Evolutionary conservation across 495 filamentous ascomycete genomes (phyloP).

Genomic region (Penicillium canariense): DNA sequence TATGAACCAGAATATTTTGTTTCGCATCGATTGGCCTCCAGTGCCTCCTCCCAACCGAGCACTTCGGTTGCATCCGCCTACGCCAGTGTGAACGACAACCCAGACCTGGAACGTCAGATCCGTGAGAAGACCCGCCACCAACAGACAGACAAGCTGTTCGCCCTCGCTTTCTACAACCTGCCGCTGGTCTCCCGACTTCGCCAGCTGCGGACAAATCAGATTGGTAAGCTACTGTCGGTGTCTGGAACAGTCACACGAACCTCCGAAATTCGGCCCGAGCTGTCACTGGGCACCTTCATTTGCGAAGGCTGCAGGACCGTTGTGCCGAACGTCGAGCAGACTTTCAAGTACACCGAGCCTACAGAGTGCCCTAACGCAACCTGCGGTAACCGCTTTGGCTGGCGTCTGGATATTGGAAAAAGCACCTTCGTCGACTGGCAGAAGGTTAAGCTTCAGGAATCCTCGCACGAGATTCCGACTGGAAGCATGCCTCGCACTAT

Average conservation of each 20-base stretch:
- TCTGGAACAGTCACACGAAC: conserved; percentile 96
- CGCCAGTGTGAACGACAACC: conserved; percentile 60
- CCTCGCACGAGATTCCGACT: conserved; percentile 95
- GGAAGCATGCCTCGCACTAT: conserved; percentile 98
- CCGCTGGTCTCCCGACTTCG: conserved; percentile 90
- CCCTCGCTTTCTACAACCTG: conserved; percentile 94
- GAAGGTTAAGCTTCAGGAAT: conserved; percentile 95
- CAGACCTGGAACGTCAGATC: conserved; percentile 33
- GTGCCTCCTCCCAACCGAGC: conserved; percentile 56
- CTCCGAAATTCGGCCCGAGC: conserved; percentile 91
- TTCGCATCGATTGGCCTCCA: conserved; percentile 77
- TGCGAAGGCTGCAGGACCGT: conserved; percentile 83
- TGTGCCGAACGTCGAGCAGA: conserved; percentile 90
- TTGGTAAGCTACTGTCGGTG: conserved; percentile 89
- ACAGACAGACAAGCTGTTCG: conserved; percentile 94
- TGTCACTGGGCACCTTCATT: conserved; percentile 87
- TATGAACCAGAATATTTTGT: conserved; percentile 93
- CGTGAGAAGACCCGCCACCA: conserved; percentile 76
- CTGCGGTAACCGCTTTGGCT: conserved; percentile 86
- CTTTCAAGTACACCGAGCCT: conserved; percentile 95
- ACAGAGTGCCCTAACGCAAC: conserved; percentile 89
- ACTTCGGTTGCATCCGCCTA: conserved; percentile 66
- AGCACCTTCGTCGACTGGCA: conserved; percentile 99
- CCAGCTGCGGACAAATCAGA: conserved; percentile 82
- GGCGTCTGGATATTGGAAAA: conserved; percentile 93